Base-by-base conservation (phyloP, 2,329 filamentous ascomycete species). In the Neofusicoccum laricinum region DNA sequence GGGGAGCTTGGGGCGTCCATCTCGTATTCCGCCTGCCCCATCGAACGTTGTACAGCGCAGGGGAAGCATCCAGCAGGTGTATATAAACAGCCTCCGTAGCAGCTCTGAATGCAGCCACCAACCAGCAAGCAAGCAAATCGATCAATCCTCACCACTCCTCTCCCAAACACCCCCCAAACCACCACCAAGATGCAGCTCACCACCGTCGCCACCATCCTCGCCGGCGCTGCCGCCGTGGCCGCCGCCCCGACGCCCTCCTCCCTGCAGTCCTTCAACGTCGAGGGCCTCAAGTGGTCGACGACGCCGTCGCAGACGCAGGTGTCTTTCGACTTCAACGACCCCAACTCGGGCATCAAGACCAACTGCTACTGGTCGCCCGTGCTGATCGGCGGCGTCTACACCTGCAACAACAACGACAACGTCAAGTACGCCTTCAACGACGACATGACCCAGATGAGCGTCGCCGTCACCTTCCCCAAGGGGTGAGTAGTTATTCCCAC, bases 121-220 rank as follows among this genome's bases (percentile, higher is more conserved):
- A 4, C 36, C 32, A 55, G 15, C 50, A 55, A 55, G 15, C 34
- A 55, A 19, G 19, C 38, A 12, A 15, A 34, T 34, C 32, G 40
- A 55, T 5, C 34, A 40, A 38, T 7, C 15, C 30, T 15, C 32
- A 4, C 32, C 8, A 19, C 50, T 55, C 32, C 32, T 19, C 32
- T 15, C 2, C n/a, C 50, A 40, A 38, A 21, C 50, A 17, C 12
- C 25, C 17, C n/a, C n/a, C n/a, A n/a, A 48, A 17, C 7, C 50
- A 55, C n/a, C 50, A 55, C 15, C 32, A 55, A 55, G 40, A 55
- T 55, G 50, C 50, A 55, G 15, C 25, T 55, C 50, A 55, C 50
- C 17, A 55, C 50, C 32, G 17, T 55, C 17, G 32, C 19, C 32
- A 36, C 50, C 34, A 15, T 40, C 50, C 50, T 55, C 32, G 50